Conservation (phyloP, 2,329 filamentous ascomycete genomes). For the Aspergillus sp. region DNA sequence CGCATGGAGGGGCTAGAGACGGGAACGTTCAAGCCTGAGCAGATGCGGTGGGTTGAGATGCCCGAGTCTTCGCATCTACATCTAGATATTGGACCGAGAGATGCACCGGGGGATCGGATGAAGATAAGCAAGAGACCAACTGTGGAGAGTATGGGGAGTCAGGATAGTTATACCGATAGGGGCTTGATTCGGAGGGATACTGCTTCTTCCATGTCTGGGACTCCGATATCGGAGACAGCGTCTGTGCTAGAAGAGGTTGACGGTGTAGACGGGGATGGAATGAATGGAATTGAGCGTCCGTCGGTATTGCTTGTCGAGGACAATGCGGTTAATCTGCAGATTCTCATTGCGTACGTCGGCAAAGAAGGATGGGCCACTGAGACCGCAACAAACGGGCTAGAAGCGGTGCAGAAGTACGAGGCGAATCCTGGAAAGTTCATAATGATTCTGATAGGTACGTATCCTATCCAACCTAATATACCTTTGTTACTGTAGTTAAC, state of each 20-base stretch:
- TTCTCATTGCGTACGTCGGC: neutral
- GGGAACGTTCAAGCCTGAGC: neutral
- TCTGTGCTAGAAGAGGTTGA: no score
- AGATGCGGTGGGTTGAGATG: slow-evolving; percentile 21
- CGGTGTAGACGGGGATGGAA: no score
- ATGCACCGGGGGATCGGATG: slow-evolving; percentile 20
- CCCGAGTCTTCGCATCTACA: slow-evolving; percentile 21
- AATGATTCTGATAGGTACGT: no score
- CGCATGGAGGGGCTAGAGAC: slow-evolving; percentile 11
- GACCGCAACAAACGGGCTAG: neutral
- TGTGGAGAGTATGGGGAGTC: neutral
- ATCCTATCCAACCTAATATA: no score
- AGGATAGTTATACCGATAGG: no score
- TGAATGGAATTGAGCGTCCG: no score
- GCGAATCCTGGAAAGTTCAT: neutral
- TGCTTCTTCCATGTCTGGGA: no score
- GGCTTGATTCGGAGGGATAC: no score
- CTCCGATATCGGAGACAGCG: no score
- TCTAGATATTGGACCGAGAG: slow-evolving; percentile 16
- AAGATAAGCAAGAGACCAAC: slow-evolving; percentile 22
- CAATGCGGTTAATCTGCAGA: neutral
- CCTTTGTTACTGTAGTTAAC: no score
- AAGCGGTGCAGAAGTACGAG: slow-evolving; percentile 21
- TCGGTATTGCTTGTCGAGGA: neutral
- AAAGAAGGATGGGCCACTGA: neutral